phyloP scores from a whole-genome alignment of 495 filamentous ascomycete genomes.

The Alectoria sarmentosa region DNA sequence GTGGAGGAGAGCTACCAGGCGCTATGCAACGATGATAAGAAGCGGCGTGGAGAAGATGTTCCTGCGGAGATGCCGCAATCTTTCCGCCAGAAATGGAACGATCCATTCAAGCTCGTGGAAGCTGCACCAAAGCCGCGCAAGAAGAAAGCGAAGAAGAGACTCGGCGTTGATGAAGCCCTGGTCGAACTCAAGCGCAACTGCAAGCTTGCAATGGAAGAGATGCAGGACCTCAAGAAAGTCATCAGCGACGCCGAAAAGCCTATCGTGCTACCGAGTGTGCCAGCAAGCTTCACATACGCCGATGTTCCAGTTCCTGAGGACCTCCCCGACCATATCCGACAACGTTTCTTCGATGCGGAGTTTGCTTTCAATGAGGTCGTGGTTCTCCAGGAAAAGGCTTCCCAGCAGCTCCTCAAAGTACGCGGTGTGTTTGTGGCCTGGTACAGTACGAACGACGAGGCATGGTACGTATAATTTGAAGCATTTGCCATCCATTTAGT shows the following conservation, averaged over 20 bases:
- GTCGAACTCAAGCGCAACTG: not conserved
- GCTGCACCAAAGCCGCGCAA: not conserved
- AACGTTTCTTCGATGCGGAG: constrained; percentile 1
- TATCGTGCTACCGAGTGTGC: not conserved
- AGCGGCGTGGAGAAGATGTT: not conserved
- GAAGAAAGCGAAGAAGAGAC: not conserved
- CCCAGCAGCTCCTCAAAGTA: not conserved
- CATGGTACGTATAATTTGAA: not conserved
- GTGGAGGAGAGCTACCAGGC: not conserved
- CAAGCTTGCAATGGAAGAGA: not conserved
- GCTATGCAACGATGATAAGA: not conserved
- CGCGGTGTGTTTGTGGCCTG: not conserved
- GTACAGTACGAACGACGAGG: not conserved
- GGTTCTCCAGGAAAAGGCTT: not conserved
- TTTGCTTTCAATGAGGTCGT: not conserved
- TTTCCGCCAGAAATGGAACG: not conserved
- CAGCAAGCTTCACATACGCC: not conserved
- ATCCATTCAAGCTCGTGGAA: not conserved
- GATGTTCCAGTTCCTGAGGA: not conserved
- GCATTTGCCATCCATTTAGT: not conserved
- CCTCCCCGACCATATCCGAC: not conserved
- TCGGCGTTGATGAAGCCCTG: not conserved
- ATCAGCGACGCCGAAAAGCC: not conserved
- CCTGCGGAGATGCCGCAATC: not conserved
- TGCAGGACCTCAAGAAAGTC: not conserved